These are phyloP conservation scores for Funneliformis geosporum DNA, from an alignment of 192 early-diverging fungal genomes.

Conservation along the genomic window DNA sequence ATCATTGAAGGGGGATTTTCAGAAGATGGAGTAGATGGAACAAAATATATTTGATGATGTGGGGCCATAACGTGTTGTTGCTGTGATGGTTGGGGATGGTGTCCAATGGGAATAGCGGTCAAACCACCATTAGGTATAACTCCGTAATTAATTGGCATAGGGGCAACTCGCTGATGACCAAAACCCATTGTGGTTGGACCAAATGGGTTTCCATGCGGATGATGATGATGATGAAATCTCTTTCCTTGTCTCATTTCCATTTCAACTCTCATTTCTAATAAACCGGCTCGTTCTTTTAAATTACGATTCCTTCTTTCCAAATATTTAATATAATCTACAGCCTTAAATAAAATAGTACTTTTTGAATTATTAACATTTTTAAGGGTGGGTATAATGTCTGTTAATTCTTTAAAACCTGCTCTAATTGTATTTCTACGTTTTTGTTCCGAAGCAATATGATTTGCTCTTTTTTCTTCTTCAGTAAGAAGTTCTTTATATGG, in stretches of 20 bases:
- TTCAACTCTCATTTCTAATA: slow-evolving; percentile 41
- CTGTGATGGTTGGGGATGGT: neutral
- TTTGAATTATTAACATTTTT: slow-evolving; percentile 68
- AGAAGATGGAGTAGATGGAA: neutral
- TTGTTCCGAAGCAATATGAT: slow-evolving; percentile 77
- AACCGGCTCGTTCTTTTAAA: slow-evolving; percentile 44
- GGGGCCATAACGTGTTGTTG: neutral
- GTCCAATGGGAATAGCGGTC: neutral
- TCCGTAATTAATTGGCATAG: slow-evolving; percentile 25
- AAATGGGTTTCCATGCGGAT: slow-evolving; percentile 10
- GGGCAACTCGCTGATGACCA: slow-evolving; percentile 23
- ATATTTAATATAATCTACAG: slow-evolving; percentile 64
- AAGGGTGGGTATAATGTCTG: slow-evolving; percentile 80
- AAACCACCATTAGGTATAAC: slow-evolving; percentile 16
- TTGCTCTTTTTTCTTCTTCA: slow-evolving; percentile 72
- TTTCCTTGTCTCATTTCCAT: slow-evolving; percentile 32
- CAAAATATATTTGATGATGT: slow-evolving; percentile 1
- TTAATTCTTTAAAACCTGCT: slow-evolving; percentile 85
- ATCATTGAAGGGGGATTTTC: slow-evolving; percentile 1
- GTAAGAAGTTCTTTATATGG: slow-evolving; percentile 69
- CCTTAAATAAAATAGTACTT: slow-evolving; percentile 65
- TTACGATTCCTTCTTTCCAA: slow-evolving; percentile 60
- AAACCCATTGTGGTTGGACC: slow-evolving; percentile 10
- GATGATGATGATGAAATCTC: slow-evolving; percentile 24
- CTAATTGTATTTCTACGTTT: slow-evolving; percentile 74